Evolutionary conservation across 2,329 filamentous ascomycete genomes (phyloP).

Genomic region (Cladosporium sp.): DNA sequence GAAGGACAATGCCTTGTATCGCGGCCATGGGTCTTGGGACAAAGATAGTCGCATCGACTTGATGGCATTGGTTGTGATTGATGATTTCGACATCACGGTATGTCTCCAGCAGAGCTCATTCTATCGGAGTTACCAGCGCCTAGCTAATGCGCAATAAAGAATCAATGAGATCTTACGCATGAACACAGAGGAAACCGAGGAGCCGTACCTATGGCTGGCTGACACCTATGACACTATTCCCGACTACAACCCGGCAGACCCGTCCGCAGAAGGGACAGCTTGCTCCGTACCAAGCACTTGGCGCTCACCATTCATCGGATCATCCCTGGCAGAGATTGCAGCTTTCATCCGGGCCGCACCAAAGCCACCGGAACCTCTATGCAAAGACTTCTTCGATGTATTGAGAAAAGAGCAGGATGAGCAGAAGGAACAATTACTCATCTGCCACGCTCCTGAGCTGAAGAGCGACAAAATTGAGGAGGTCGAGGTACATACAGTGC

Average conservation of each 20-base stretch:
- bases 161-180: neutral
- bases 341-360: neutral
- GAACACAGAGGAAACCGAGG: neutral
- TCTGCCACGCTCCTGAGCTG: neutral
- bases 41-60: neutral
- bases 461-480: neutral
- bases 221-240: neutral
- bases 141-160: neutral
- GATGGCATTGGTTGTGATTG: neutral
- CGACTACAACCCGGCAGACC: neutral
- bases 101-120: neutral
- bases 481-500: neutral
- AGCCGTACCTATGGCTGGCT: neutral
- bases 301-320: neutral
- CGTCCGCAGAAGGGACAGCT: neutral
- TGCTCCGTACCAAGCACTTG: neutral
- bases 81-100: neutral
- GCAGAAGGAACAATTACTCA: neutral
- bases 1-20: too few relatives aligned
- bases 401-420: neutral
- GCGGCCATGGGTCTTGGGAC: too few relatives aligned
- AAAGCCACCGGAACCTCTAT: neutral
- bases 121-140: neutral
- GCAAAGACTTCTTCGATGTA: neutral
- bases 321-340: neutral